Evolutionary conservation across 140 eudicot species (phyloP), one percentile per base, ranked within the genome.

Genomic region (Ambrosia hybrid): DNA sequence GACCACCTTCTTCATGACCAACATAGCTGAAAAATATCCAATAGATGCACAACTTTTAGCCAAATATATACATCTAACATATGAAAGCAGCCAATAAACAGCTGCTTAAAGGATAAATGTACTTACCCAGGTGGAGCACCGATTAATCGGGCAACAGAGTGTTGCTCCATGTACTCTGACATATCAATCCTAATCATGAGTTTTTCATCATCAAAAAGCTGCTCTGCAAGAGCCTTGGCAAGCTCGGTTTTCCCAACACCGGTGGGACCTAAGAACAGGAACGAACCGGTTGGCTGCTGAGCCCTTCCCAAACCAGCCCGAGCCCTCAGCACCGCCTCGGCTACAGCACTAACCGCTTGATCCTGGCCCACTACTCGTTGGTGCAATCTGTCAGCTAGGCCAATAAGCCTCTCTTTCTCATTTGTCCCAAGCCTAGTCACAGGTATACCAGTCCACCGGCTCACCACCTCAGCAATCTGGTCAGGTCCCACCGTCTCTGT

Each of bases 51-150:
- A 15, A 3, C 0, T 13, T 48, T 16, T 12, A 33, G 34, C 21
- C 39, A 41, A 1, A 13, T 0, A 3, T 16, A 39, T 76, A 21
- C 38, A 1, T n/a, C 4, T 0, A 48, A 7, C 10, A 0, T 0
- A 46, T 7, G 36, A 4, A n/a, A 73, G 16, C 11, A n/a, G n/a
- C n/a, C n/a, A n/a, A n/a, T n/a, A n/a, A 49, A 3, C 43, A 5
- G n/a, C 6, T 0, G 52, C 2, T 37, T 4, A 16, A 13, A 11
- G 4, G 15, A 43, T 0, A 21, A 9, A 9, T 38, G 8, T 37
- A 78, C 90, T 77, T 82, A 92, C 94, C 98, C 97, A 10, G 99
- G 99, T 63, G 99, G 99, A 74, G 99, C 97, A 9, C 99, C 99
- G 37, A 94, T 94, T 41, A 90, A 68, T 4, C 99, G 80, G 4